Conservation (phyloP, 2,329 filamentous ascomycete species). For the Alternaria incomplexa region DNA sequence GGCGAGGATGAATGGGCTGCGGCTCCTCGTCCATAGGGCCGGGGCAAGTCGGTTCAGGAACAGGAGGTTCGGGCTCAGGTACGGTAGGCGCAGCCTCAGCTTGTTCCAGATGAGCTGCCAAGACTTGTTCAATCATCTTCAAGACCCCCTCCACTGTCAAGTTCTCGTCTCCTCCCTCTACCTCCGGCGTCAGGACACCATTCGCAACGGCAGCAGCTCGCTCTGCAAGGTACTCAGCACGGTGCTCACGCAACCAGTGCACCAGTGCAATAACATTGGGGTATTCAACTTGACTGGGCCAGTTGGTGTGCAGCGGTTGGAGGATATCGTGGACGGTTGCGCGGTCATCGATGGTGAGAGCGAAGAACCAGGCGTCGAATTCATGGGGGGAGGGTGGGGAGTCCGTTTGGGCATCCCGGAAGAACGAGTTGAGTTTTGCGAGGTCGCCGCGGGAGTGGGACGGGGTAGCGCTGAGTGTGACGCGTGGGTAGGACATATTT, state of each 20-base stretch:
- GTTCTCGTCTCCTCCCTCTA: no score
- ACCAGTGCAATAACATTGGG: not conserved
- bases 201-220: not conserved
- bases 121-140: not conserved
- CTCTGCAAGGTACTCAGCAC: not conserved
- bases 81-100: not conserved
- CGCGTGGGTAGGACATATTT: not conserved
- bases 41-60: not conserved
- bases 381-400: not conserved
- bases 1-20: not conserved
- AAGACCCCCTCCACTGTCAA: no score
- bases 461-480: not conserved
- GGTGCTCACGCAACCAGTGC: not conserved
- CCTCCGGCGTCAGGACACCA: not conserved
- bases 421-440: not conserved
- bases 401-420: not conserved
- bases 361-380: not conserved
- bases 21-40: not conserved
- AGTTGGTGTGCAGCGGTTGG: not conserved
- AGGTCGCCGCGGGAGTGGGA: not conserved
- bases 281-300: not conserved
- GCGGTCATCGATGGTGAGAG: not conserved
- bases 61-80: not conserved
- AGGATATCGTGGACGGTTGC: not conserved
- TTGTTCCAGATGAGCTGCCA: not conserved